Evolutionary conservation across 768 basidiomycete species (phyloP).

Genomic region (Trametes villosa): DNA sequence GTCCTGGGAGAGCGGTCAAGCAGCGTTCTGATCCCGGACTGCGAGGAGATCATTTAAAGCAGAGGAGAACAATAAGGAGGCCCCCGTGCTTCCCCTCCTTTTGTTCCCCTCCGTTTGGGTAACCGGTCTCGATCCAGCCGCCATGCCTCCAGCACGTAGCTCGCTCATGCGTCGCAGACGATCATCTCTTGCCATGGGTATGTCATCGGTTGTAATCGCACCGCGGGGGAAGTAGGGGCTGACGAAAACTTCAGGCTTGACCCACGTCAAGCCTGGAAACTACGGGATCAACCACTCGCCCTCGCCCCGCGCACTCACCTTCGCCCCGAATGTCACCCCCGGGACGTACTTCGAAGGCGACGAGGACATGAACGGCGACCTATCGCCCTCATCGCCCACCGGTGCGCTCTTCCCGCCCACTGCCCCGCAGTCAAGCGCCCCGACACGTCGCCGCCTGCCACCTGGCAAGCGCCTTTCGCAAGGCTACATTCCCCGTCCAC

Average conservation of each 20-base stretch:
- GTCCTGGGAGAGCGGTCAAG: conserved; percentile 13
- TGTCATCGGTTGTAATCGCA: conserved; percentile 16
- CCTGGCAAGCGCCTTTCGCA: conserved; percentile 70
- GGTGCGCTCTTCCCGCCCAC: conserved; percentile 60
- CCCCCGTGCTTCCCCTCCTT: conserved; percentile 22
- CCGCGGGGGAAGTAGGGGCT: background rate
- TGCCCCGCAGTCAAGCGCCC: conserved; percentile 41
- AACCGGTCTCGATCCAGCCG: conserved; percentile 25
- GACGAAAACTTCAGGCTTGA: conserved; percentile 31
- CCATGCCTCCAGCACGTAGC: conserved; percentile 43
- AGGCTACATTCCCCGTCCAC: conserved; percentile 73
- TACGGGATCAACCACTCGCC: conserved; percentile 52
- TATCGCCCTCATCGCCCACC: conserved; percentile 34
- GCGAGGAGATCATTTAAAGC: conserved; percentile 19
- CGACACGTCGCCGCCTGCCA: conserved; percentile 52
- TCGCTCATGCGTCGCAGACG: conserved; percentile 43
- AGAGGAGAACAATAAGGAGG: conserved; percentile 24
- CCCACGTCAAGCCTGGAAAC: conserved; percentile 55
- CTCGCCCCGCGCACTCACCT: conserved; percentile 54
- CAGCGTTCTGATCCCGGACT: conserved; percentile 17
- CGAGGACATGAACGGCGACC: conserved; percentile 36
- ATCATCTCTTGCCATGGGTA: conserved; percentile 43
- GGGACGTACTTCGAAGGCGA: conserved; percentile 49
- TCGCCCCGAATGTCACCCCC: conserved; percentile 66
- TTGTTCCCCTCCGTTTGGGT: conserved; percentile 19